Evolutionary conservation across 2,329 filamentous ascomycete genomes (phyloP).

Genomic region (Colletotrichum chrysophilum): DNA sequence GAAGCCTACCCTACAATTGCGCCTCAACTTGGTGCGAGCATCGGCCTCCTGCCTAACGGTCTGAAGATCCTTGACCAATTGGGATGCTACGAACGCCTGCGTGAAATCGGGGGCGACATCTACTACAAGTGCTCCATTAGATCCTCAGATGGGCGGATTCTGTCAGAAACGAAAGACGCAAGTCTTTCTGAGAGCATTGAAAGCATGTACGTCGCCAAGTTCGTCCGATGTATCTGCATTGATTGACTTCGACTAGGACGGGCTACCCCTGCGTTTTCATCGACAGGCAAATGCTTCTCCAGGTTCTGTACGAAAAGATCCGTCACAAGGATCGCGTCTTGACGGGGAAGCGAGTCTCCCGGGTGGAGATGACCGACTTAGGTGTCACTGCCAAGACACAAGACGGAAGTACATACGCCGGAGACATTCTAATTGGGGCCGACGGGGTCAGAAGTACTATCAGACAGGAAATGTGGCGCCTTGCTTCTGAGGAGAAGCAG

Average conservation of each 20-base stretch:
- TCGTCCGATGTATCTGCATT: background rate
- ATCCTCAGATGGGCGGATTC: constrained; percentile 10
- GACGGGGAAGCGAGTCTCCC: background rate
- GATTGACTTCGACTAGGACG: constrained; percentile 9
- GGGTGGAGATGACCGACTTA: constrained; percentile 2
- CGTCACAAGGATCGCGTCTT: constrained; percentile 29
- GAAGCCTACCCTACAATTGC: constrained; percentile 46
- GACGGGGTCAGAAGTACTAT: constrained; percentile 45
- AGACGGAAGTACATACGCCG: constrained; percentile 32
- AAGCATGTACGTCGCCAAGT: background rate
- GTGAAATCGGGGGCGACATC: constrained; percentile 23
- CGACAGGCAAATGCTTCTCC: constrained; percentile 37
- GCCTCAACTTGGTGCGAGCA: constrained; percentile 51
- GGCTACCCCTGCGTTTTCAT: constrained; percentile 36
- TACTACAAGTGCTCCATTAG: background rate
- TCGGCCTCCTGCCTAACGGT: constrained; percentile 48
- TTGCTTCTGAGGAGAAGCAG: background rate
- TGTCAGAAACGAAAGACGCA: constrained; percentile 7
- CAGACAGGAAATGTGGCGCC: constrained; percentile 31
- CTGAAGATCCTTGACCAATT: constrained; percentile 54
- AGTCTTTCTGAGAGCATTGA: background rate
- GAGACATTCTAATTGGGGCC: constrained; percentile 41
- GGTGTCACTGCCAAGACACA: constrained; percentile 30
- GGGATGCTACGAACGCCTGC: constrained; percentile 30
- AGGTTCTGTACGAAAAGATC: constrained; percentile 36